These are phyloP conservation scores for Phytophthora agathidicida DNA, from an alignment of 352 stramenopile genomes.

Conservation along the genomic window DNA sequence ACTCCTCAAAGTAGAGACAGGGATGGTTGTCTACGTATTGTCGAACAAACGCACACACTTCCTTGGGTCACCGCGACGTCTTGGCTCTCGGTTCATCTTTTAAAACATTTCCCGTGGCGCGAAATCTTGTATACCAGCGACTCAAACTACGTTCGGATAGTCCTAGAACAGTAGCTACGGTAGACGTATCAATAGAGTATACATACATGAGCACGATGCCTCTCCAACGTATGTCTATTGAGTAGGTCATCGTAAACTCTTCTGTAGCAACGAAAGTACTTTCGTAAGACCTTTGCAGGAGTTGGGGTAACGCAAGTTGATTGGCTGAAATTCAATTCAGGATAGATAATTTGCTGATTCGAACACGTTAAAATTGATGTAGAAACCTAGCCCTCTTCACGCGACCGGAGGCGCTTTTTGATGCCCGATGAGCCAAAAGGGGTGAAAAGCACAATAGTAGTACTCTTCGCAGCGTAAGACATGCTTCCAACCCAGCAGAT, in stretches of 20 bases:
- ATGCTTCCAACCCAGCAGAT: too few relatives aligned
- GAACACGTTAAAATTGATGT: too few relatives aligned
- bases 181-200: conserved; percentile 7
- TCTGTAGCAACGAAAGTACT: not conserved
- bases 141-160: conserved; percentile 1
- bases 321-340: too few relatives aligned
- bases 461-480: too few relatives aligned
- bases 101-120: conserved; percentile 2
- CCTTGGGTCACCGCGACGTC: conserved; percentile 1
- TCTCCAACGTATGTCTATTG: conserved; percentile 8
- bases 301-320: too few relatives aligned
- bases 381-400: too few relatives aligned
- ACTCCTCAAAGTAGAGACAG: conserved; percentile 15
- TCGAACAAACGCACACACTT: conserved; percentile 11
- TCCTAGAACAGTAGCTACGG: not conserved
- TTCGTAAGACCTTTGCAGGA: too few relatives aligned
- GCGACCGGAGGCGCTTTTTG: too few relatives aligned
- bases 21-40: conserved; percentile 11
- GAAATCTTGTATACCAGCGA: conserved; percentile 8
- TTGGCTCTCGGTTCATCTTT: not conserved
- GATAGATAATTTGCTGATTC: too few relatives aligned
- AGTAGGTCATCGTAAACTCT: conserved; percentile 15
- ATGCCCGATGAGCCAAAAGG: too few relatives aligned
- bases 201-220: conserved; percentile 13
- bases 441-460: too few relatives aligned